phyloP scores from a whole-genome alignment of 768 basidiomycete species.

The Pleurotus djamor region DNA sequence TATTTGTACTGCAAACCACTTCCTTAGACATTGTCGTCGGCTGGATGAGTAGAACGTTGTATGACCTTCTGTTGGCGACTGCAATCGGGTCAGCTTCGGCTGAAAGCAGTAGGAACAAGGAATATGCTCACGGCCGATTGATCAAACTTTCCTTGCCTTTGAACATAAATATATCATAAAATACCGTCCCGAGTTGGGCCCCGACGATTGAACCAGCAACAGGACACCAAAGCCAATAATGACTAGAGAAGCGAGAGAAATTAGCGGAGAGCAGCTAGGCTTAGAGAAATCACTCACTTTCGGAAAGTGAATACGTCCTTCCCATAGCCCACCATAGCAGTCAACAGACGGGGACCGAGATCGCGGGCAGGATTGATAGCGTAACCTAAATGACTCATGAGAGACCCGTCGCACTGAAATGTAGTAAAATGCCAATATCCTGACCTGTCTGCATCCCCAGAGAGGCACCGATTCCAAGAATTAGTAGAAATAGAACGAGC shows the following conservation, averaged over 20 bases:
- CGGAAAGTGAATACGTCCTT: conserved; percentile 43
- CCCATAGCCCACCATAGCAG: conserved; percentile 75
- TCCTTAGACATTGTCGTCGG: background rate
- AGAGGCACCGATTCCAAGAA: conserved; percentile 56
- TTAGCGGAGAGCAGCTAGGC: conserved; percentile 2
- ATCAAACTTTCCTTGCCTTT: conserved; percentile 52
- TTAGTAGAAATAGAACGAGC: conserved; percentile 49
- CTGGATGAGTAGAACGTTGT: background rate
- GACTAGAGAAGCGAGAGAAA: conserved; percentile 28
- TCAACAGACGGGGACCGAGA: conserved; percentile 65
- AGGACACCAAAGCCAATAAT: conserved; percentile 78
- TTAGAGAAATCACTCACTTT: conserved; percentile 24
- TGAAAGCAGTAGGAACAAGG: background rate
- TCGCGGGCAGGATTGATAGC: conserved; percentile 75
- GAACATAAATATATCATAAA: conserved; percentile 62
- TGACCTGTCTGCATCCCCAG: conserved; percentile 61
- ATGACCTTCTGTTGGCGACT: background rate
- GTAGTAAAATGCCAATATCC: conserved; percentile 9
- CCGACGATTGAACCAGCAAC: conserved; percentile 59
- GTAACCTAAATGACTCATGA: conserved; percentile 33
- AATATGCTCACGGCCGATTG: conserved; percentile 46
- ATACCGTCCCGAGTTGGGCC: conserved; percentile 46
- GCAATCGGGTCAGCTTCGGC: background rate
- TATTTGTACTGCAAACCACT: background rate
- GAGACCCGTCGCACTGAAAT: background rate